Conservation (phyloP, 2,329 filamentous ascomycete genomes). For the Diaporthe citrichinensis region DNA sequence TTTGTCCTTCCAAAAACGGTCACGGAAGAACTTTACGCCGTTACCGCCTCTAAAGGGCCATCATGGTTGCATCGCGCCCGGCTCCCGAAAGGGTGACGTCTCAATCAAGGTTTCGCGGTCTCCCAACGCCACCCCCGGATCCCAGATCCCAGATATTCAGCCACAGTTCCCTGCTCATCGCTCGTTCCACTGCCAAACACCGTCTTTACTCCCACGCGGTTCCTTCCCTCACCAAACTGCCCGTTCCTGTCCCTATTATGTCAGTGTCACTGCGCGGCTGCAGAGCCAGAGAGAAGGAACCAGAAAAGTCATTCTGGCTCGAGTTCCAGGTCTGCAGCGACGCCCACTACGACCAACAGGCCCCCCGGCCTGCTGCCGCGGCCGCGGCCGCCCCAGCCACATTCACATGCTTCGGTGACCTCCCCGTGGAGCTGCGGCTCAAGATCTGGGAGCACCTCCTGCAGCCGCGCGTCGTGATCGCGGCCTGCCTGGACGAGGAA, state of each 20-base stretch:
- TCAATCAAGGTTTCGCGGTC: neutral
- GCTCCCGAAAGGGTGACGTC: conserved; percentile 19
- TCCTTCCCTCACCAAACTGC: neutral
- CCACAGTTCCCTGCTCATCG: conserved; percentile 23
- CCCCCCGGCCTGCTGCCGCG: neutral
- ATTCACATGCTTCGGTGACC: conserved; percentile 55
- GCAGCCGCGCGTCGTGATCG: conserved; percentile 60
- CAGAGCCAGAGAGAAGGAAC: conserved; percentile 24
- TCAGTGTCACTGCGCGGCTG: conserved; percentile 29
- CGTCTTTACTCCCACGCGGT: neutral
- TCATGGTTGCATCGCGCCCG: conserved; percentile 18
- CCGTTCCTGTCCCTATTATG: neutral
- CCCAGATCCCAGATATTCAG: conserved; percentile 13
- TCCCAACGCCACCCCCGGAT: conserved; percentile 19
- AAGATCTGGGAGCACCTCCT: conserved; percentile 62
- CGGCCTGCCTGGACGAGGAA: conserved; percentile 57
- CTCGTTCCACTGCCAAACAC: neutral
- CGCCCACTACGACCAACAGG: conserved; percentile 32
- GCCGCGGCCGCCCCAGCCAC: conserved; percentile 37
- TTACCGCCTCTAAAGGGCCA: too few relatives aligned
- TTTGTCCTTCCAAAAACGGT: too few relatives aligned
- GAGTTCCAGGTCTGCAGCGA: conserved; percentile 62
- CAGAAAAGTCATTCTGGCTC: conserved; percentile 55
- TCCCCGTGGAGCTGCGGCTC: conserved; percentile 63
- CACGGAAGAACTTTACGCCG: too few relatives aligned